Evolutionary conservation across 148 eudicot species (phyloP), one percentile per base, ranked within the genome.

Genomic region (Pouteria glomerata): DNA sequence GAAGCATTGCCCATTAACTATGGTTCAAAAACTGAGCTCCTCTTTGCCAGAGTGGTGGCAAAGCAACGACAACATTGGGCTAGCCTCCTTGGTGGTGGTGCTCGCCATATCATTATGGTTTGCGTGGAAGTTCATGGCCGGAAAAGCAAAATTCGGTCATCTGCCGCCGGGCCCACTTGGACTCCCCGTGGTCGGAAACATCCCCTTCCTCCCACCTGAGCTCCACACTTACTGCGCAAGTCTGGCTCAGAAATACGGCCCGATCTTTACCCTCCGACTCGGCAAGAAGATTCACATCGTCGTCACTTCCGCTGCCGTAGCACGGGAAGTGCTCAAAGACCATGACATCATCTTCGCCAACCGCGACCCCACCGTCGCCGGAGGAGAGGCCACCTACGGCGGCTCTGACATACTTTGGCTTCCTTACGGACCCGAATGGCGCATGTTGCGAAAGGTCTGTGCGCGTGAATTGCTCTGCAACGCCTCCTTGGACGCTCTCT

Each of bases 341-440:
- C 78, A 87, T 0, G 92, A 92, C 57, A 59, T 68, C 63, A 70
- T 69, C n/a, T 89, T 92, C 35, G 90, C 95, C 80, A 89, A 92
- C 81, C 87, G 82, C 0, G 95, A 89, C 48, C 81, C 82, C n/a
- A 89, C 92, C 8, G 85, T 41, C 0, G 92, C 90, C 0, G 88
- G 76, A 8, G 66, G n/a, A 24, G 80, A 69, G 29, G 79, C 77
- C 3, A 11, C 86, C 0, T 85, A 85, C 60, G 97, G 97, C 3
- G 95, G 95, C 2, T 2, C 3, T 0, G 88, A 89, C 55, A 80
- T 92, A 1, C 78, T 70, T 2, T 92, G 89, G 90, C 66, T 69
- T 3, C 89, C 95, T 0, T 82, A 92, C 50, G 90, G 95, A 2
- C 78, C 95, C 1, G 77, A 85, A n/a, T 81, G 90, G 86, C 79